Evolutionary conservation across 257 asterid species (phyloP).

Genomic region (Solanum etuberosum): DNA sequence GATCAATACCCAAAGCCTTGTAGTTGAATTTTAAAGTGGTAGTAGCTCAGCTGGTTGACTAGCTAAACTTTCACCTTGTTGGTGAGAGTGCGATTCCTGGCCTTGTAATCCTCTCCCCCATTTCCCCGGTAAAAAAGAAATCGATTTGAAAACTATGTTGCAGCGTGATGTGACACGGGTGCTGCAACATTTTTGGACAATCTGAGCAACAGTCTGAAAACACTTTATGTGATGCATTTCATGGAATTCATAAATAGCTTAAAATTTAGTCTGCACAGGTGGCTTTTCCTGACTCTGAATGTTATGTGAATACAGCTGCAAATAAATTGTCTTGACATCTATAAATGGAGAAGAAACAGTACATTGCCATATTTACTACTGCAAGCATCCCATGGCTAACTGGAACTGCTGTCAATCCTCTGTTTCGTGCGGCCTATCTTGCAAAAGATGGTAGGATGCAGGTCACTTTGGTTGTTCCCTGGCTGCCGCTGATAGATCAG

Average conservation of each 20-base stretch:
- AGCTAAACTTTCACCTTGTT: neutral
- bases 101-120: neutral
- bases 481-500: slow-evolving; percentile 80
- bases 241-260: neutral
- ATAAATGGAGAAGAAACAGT: slow-evolving; percentile 20
- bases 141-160: neutral
- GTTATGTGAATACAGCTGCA: neutral
- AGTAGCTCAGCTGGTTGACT: neutral
- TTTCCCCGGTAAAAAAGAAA: neutral
- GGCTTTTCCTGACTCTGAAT: neutral
- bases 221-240: neutral
- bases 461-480: slow-evolving; percentile 86
- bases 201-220: neutral
- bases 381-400: slow-evolving; percentile 99
- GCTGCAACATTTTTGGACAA: neutral
- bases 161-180: neutral
- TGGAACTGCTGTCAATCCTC: slow-evolving; percentile 94
- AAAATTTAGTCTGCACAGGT: neutral
- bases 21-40: neutral
- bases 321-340: neutral
- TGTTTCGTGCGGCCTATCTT: slow-evolving; percentile 92
- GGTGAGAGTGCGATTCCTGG: neutral
- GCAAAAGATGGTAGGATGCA: slow-evolving; percentile 49
- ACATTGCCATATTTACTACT: slow-evolving; percentile 84
- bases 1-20: neutral